Base-by-base conservation (phyloP, 2,329 filamentous ascomycete genomes). In the Aciculosporium take region DNA sequence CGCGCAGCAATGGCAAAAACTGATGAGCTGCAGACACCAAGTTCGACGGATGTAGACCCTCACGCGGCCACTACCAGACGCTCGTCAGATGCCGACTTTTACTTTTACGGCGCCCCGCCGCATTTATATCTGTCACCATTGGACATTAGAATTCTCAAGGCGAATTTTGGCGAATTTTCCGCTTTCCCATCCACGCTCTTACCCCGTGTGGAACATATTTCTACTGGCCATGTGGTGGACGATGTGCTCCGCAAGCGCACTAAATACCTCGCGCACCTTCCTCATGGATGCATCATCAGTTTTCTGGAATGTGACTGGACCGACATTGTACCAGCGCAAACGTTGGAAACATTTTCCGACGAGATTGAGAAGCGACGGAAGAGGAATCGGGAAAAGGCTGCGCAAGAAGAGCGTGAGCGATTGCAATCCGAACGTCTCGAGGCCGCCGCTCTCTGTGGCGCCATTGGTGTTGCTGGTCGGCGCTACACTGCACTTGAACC, bases 241-340 rank as follows among this genome's bases (percentile, higher is more conserved):
- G 87, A 94, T 53, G 79, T 81, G 13, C 60, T 94, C 40, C 77
- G 88, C 36, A 87, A 83, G 56, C 76, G 86, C 25, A 79, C 84
- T 42, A 94, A 91, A 57, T 95, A 94, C 49, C 71, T 95, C 3
- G 76, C 77, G 1, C 88, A 95, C 59, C 69, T 95, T 5, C 88
- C 88, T 0, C 79, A 83, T 39, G 88, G 88, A n/a, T 94, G 87
- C 57, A 81, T 94, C 49, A 84, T 95, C 32, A 86, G 73, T 49
- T 94, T 94, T 53, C 61, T 95, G 1, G 88, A 95, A 61, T 95
- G 88, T 55, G 87, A 95, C 58, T 95, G 88, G 88, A 87, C 84
- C 3, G 87, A 94, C 49, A 84, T 91, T 29, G 84, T 95, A 5
- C 72, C 78, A 3, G 69, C 78, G 1, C 80, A 84, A 39, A 72